Conservation (phyloP, 148 eudicot species). For the Arbutus unedo region DNA sequence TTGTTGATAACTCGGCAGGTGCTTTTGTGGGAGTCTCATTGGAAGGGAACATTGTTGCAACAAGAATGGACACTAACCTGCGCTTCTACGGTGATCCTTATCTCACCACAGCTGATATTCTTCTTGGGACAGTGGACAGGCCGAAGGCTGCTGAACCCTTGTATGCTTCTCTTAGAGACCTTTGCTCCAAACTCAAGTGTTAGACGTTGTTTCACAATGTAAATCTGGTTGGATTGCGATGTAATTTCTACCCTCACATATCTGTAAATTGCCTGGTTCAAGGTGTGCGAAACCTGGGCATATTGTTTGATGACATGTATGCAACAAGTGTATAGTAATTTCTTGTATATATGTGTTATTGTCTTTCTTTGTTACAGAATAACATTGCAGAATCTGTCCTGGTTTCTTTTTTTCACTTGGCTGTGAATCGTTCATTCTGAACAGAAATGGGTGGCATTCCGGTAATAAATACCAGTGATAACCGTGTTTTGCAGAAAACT, state of each 20-base stretch:
- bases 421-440: not conserved
- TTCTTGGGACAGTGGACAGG: conserved; percentile 83
- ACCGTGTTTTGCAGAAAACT: too few relatives aligned
- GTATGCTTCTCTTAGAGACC: conserved; percentile 72
- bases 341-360: not conserved
- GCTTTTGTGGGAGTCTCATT: conserved; percentile 96
- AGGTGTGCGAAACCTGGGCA: not conserved
- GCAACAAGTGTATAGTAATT: not conserved
- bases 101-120: conserved; percentile 78
- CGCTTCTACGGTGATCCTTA: conserved; percentile 96
- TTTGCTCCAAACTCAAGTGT: conserved; percentile 48
- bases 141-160: conserved; percentile 97
- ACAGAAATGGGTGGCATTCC: not conserved
- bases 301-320: not conserved
- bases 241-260: not conserved
- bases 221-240: not conserved
- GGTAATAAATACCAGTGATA: not conserved
- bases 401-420: not conserved
- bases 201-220: conserved; percentile 11
- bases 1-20: conserved; percentile 42
- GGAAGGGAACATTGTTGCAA: conserved; percentile 80
- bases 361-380: not conserved
- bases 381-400: not conserved
- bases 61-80: conserved; percentile 86
- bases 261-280: conserved; percentile 10